phyloP scores from a whole-genome alignment of 768 basidiomycete species.

The Phanerochaete carnosa region DNA sequence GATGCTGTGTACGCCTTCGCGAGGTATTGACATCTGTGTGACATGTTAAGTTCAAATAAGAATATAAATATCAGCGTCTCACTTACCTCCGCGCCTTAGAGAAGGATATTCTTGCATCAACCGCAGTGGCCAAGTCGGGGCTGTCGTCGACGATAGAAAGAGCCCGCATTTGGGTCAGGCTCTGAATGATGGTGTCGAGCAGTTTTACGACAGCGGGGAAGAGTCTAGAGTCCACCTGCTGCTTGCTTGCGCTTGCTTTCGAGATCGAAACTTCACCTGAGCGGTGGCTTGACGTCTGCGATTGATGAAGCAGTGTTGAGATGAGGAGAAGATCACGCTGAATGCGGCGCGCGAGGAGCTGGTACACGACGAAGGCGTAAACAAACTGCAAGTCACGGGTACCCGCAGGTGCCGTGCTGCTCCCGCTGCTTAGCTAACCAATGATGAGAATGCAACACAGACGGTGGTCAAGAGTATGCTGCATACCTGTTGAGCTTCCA shows the following conservation, averaged over 20 bases:
- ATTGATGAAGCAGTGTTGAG: slow-evolving; percentile 49
- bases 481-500: slow-evolving; percentile 79
- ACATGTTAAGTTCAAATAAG: neutral
- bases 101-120: slow-evolving; percentile 73
- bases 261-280: slow-evolving; percentile 15
- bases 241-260: slow-evolving; percentile 31
- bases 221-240: slow-evolving; percentile 65
- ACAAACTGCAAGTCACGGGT: slow-evolving; percentile 79
- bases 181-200: slow-evolving; percentile 82
- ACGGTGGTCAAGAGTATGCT: neutral
- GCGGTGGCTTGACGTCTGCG: slow-evolving; percentile 34
- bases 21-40: slow-evolving; percentile 65
- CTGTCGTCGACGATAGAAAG: slow-evolving; percentile 87
- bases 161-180: slow-evolving; percentile 77
- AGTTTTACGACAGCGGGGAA: slow-evolving; percentile 87
- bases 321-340: slow-evolving; percentile 85
- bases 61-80: neutral
- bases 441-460: neutral
- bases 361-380: slow-evolving; percentile 84
- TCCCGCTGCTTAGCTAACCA: slow-evolving; percentile 39
- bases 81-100: slow-evolving; percentile 71
- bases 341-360: slow-evolving; percentile 82
- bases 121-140: slow-evolving; percentile 72
- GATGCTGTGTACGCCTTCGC: slow-evolving; percentile 68
- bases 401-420: slow-evolving; percentile 37